Evolutionary conservation across 2,329 filamentous ascomycete species (phyloP), one percentile per base, ranked within the genome.

Genomic region (Phialophora chinensis): DNA sequence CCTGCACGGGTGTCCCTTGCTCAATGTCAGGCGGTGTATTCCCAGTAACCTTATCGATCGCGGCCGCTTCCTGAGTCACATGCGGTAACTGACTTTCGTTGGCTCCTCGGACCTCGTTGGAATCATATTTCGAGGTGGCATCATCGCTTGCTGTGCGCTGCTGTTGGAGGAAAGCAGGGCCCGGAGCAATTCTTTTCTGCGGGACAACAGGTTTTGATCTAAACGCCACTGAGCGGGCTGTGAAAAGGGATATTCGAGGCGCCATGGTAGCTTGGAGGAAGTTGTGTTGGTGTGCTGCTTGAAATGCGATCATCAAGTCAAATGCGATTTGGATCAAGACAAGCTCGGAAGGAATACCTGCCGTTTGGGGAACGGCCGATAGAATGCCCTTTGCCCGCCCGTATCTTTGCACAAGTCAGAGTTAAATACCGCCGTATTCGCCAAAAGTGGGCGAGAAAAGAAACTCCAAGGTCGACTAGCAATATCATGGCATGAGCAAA

Each of bases 1-100:
- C 88, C 75, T 87, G 83, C 69, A 91, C 83, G 7, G 88, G 87
- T 58, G 88, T 88, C 17, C 88, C 88, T 74, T 90, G 87, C 57
- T 85, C 83, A 42, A 90, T 73, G 73, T 91, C 88, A 23, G 88
- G 89, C 29, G 84, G 82, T 63, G 83, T 77, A 62, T 82, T 79
- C 62, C 87, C 86, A 73, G 82, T 86, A 29, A 87, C 84, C 73
- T 86, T 82, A 29, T 83, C 84, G 70, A 85, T 83, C 71, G 86
- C 84, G 47, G 85, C 85, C 35, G 88, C 87, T 76, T 91, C 88
- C 74, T 90, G 86, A 69, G 84, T 88, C 33, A 90, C 86, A 78
- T 87, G 83, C 50, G 85, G 85, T 61, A 88, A 77, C 33, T 75
- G 76, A 68, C 85, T 81, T 77, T 83, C 81, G 65, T 84, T 86